These are phyloP conservation scores for Wickerhamomyces tratensis DNA, from an alignment of 805 yeast species.

Conservation along the genomic window DNA sequence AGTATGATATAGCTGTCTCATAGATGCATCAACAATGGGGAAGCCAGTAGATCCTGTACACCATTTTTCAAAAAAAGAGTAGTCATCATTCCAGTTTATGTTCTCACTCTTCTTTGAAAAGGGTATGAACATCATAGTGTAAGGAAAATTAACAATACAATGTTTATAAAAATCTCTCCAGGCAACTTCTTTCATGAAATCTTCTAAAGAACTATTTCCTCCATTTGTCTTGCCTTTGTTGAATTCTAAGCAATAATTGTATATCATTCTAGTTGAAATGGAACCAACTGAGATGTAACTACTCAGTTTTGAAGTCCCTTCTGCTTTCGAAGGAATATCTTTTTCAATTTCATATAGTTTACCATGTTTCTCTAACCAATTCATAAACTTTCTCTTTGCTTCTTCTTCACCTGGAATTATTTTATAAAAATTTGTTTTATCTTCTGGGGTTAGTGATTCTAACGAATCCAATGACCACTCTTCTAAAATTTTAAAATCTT, in stretches of 20 bases:
- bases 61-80: slow-evolving; percentile 36
- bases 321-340: slow-evolving; percentile 10
- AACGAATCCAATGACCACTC: slow-evolving; percentile 11
- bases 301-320: slow-evolving; percentile 30
- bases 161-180: slow-evolving; percentile 53
- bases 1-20: slow-evolving; percentile 40
- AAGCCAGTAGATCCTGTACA: slow-evolving; percentile 43
- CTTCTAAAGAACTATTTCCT: slow-evolving; percentile 26
- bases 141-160: slow-evolving; percentile 39
- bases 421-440: too few species aligned
- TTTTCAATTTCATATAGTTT: slow-evolving; percentile 10
- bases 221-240: slow-evolving; percentile 16
- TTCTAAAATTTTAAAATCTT: slow-evolving; percentile 11
- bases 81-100: slow-evolving; percentile 33
- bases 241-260: slow-evolving; percentile 21
- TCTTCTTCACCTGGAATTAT: slow-evolving; percentile 10
- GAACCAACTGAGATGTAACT: slow-evolving; percentile 37
- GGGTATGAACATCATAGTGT: slow-evolving; percentile 38
- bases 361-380: slow-evolving; percentile 7
- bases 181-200: slow-evolving; percentile 44
- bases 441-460: not conserved
- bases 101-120: slow-evolving; percentile 32
- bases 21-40: slow-evolving; percentile 50
- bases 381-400: slow-evolving; percentile 10
- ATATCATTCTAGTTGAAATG: slow-evolving; percentile 31